Evolutionary conservation across 306 rosid genomes (phyloP).

Genomic region (Ochetophila trinervis): DNA sequence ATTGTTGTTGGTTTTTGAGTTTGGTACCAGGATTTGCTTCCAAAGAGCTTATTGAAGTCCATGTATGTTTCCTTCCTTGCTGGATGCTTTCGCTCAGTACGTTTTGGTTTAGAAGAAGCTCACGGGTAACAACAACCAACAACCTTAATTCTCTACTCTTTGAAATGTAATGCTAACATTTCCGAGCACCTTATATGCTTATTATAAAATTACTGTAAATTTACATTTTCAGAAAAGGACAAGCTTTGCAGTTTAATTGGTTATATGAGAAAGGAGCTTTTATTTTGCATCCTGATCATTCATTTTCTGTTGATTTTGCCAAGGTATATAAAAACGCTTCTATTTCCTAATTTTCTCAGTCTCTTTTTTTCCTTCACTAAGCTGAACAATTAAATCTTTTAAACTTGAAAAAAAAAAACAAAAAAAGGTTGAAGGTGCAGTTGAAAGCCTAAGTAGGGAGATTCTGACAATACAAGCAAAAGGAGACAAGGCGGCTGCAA

Average conservation of each 20-base stretch:
- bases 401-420: neutral
- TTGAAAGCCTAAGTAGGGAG: conserved; percentile 82
- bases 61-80: conserved; percentile 95
- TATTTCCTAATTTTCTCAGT: conserved; percentile 8
- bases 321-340: conserved; percentile 51
- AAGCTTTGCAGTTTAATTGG: conserved; percentile 97
- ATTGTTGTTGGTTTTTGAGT: conserved; percentile 12
- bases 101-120: conserved; percentile 90
- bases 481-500: conserved; percentile 87
- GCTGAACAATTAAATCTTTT: neutral
- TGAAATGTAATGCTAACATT: neutral
- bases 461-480: conserved; percentile 87
- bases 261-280: conserved; percentile 78
- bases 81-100: conserved; percentile 92
- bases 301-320: conserved; percentile 73
- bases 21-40: conserved; percentile 58
- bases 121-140: conserved; percentile 71
- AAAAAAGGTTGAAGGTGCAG: conserved; percentile 69
- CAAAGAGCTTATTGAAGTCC: conserved; percentile 65
- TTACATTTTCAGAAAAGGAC: conserved; percentile 70
- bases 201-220: too few relatives aligned
- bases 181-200: too few relatives aligned
- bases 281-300: conserved; percentile 49
- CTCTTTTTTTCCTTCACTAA: neutral
- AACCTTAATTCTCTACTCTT: conserved; percentile 17